phyloP scores from a whole-genome alignment of 2,329 filamentous ascomycete species.

The Fusarium fujikuroi region DNA sequence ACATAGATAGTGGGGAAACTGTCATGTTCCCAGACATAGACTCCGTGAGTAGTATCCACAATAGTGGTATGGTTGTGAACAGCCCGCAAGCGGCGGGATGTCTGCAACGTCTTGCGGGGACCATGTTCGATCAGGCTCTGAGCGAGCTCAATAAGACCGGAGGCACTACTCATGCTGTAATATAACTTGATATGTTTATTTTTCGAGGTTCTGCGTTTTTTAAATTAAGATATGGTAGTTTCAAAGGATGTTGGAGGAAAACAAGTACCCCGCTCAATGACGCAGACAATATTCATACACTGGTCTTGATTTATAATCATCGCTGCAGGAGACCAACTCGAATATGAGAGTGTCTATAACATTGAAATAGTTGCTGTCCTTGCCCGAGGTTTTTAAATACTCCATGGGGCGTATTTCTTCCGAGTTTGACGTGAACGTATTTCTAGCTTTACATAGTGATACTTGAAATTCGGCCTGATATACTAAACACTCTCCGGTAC shows the following conservation, averaged over 20 bases:
- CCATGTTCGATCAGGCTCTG: slow-evolving; percentile 29
- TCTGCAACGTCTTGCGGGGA: slow-evolving; percentile 27
- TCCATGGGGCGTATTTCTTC: no score
- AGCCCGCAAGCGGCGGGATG: slow-evolving; percentile 49
- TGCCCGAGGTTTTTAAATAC: no score
- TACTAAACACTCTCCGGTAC: no score
- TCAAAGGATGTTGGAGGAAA: background rate
- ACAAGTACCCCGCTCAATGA: slow-evolving; percentile 36
- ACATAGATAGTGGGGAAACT: slow-evolving; percentile 61
- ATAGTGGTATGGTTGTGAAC: slow-evolving; percentile 48
- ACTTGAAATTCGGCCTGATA: background rate
- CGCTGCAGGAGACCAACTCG: background rate
- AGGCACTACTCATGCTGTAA: background rate
- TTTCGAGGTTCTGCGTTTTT: background rate
- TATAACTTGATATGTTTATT: background rate
- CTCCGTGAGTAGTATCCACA: slow-evolving; percentile 52
- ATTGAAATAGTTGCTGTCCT: no score
- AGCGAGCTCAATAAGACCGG: slow-evolving; percentile 7
- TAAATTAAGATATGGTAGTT: background rate
- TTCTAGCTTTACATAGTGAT: background rate
- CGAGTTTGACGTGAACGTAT: background rate
- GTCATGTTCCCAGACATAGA: slow-evolving; percentile 59
- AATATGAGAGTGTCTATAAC: background rate
- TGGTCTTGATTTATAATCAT: slow-evolving; percentile 34
- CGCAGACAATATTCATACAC: background rate